phyloP scores from a whole-genome alignment of 2,329 filamentous ascomycete genomes.

The Trichoderma lentiforme region DNA sequence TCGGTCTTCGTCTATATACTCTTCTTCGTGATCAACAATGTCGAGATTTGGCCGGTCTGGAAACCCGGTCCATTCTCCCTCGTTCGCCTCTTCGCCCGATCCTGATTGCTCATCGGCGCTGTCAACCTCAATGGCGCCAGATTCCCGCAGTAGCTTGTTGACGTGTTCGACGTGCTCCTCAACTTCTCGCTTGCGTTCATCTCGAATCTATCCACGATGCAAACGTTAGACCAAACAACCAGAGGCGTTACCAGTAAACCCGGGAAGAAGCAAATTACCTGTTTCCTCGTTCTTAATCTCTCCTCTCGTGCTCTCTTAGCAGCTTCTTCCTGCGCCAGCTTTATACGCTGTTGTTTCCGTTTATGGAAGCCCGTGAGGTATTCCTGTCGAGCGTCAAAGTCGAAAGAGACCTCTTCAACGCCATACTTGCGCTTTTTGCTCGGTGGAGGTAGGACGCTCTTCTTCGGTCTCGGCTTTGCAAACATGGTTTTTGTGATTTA shows the following conservation, averaged over 20 bases:
- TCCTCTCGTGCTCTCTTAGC: constrained; percentile 75
- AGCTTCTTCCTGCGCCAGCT: constrained; percentile 79
- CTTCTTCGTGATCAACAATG: constrained; percentile 76
- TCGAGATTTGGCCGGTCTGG: constrained; percentile 47
- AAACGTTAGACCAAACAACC: background rate
- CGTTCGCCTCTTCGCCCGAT: constrained; percentile 34
- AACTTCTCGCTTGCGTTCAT: constrained; percentile 77
- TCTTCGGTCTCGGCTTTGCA: constrained; percentile 57
- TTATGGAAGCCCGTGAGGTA: constrained; percentile 97
- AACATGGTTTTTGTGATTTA: constrained; percentile 38
- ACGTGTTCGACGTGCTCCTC: constrained; percentile 78
- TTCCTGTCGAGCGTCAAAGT: constrained; percentile 73
- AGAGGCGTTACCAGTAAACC: background rate
- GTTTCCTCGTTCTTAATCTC: constrained; percentile 67
- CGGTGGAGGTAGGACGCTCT: constrained; percentile 53
- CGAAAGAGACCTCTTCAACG: constrained; percentile 82
- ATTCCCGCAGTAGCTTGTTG: constrained; percentile 64
- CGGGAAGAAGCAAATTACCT: constrained; percentile 48
- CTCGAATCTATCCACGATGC: constrained; percentile 61
- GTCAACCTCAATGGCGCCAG: constrained; percentile 43
- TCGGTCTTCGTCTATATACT: constrained; percentile 94
- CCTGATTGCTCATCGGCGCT: background rate
- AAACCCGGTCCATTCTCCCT: constrained; percentile 65
- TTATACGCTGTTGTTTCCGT: constrained; percentile 81
- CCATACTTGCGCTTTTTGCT: constrained; percentile 65